Base-by-base conservation (phyloP, 768 basidiomycete genomes). In the Psilocybe sp. region DNA sequence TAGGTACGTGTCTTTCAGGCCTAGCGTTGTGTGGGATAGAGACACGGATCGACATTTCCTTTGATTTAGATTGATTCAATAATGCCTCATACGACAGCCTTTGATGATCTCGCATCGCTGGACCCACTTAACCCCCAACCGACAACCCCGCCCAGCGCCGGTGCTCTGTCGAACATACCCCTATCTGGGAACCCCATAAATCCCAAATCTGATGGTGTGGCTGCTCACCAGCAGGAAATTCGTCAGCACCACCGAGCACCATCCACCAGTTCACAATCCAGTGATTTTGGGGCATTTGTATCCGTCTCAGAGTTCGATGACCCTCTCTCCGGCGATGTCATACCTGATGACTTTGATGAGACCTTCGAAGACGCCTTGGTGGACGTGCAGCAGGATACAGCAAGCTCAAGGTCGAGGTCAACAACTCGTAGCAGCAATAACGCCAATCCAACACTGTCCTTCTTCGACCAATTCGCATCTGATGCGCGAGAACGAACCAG, bases 281-380 rank as follows among this genome's bases (percentile, higher is more conserved):
- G 55, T 44, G 83, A 85, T 15, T 84, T 84, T 58, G 82, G 83
- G 9, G 69, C 80, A 0, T 85, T 85, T 45, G 79, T 86, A 1
- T 79, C 79, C 3, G 81, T 85, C 1, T 69, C 78, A 0, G 66
- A 76, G 0, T 58, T 69, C 8, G 76, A 83, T 33, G 81, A 85
- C 51, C 81, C 83, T 3, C 66, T 81, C 19, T 62, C 61, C 37
- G 62, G 40, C 13, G 59, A 49, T 15, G 44, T 54, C 33, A 23
- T 28, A 28, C 3, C 23, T 28, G 23, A 48, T 16, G 44, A 28
- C 15, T 46, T 56, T 60, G 47, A 46, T 1, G 52, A 51, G 10
- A 37, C 34, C 10, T 35, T 47, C 8, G 49, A 33, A n/a, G 36
- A 37, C 31, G 48, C 51, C 13, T 40, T 41, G 32, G 34, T 12